These are phyloP conservation scores for Podila horticola DNA, from an alignment of 192 early-diverging fungal species.

Conservation along the genomic window DNA sequence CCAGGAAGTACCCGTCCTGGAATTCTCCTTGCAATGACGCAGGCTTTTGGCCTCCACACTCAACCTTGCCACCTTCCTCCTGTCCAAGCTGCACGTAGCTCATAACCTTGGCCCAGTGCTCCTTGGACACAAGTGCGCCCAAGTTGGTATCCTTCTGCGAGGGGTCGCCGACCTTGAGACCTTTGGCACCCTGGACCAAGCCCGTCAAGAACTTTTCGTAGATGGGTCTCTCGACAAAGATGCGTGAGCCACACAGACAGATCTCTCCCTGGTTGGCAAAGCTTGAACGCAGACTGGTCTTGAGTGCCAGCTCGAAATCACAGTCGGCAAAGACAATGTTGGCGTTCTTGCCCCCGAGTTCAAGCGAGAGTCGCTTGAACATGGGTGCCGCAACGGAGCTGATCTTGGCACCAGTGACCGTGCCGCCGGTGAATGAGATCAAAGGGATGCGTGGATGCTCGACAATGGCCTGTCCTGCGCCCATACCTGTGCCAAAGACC, in stretches of 20 bases:
- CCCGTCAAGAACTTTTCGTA: constrained; percentile 67
- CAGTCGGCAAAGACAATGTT: constrained; percentile 76
- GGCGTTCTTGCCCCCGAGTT: constrained; percentile 84
- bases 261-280: constrained; percentile 85
- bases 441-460: constrained; percentile 70
- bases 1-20: constrained; percentile 74
- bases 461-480: constrained; percentile 72
- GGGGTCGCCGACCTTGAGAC: constrained; percentile 74
- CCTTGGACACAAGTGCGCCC: constrained; percentile 71
- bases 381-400: constrained; percentile 55
- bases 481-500: constrained; percentile 71
- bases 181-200: constrained; percentile 55
- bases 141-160: constrained; percentile 58
- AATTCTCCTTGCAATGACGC: constrained; percentile 51
- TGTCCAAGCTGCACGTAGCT: constrained; percentile 73
- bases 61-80: constrained; percentile 67
- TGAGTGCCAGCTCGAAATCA: constrained; percentile 68
- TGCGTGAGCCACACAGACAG: constrained; percentile 75
- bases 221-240: constrained; percentile 73
- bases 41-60: constrained; percentile 60
- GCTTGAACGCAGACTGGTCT: constrained; percentile 61
- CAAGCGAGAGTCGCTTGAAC: constrained; percentile 77
- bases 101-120: constrained; percentile 77
- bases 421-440: constrained; percentile 81
- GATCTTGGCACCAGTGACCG: constrained; percentile 68